phyloP scores from a whole-genome alignment of 768 basidiomycete species.

The Mrakia blollopis region DNA sequence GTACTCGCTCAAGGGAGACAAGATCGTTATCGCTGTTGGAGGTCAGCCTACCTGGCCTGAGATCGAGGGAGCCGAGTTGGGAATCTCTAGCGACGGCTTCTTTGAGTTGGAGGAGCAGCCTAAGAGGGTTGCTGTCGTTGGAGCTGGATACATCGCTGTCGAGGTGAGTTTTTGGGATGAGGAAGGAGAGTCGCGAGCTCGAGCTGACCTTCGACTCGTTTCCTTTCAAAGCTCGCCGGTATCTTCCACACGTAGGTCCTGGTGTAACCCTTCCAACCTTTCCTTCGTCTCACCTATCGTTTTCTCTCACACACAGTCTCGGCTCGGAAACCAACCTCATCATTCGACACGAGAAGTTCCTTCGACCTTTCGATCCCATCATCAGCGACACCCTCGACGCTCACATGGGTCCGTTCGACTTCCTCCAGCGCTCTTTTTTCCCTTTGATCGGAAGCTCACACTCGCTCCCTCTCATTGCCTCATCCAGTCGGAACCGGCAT shows the following conservation, averaged over 20 bases:
- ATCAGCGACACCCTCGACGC: conserved; percentile 77
- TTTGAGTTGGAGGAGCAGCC: conserved; percentile 88
- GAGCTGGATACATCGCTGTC: conserved; percentile 96
- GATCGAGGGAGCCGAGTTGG: conserved; percentile 79
- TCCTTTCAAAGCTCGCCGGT: conserved; percentile 61
- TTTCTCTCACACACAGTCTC: background rate
- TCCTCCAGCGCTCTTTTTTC: background rate
- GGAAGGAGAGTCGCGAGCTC: background rate
- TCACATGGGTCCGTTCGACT: conserved; percentile 59
- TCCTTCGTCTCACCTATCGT: conserved; percentile 48
- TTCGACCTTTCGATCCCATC: conserved; percentile 86
- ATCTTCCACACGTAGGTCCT: conserved; percentile 62
- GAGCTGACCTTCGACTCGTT: background rate
- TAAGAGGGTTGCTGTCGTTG: conserved; percentile 85
- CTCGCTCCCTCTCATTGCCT: background rate
- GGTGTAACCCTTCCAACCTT: no score
- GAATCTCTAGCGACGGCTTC: conserved; percentile 93
- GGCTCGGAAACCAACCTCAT: conserved; percentile 83
- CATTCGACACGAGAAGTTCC: conserved; percentile 81
- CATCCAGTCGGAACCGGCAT: conserved; percentile 75
- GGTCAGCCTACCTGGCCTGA: conserved; percentile 80
- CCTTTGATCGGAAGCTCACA: background rate
- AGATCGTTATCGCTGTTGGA: conserved; percentile 79
- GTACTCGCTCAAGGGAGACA: conserved; percentile 69
- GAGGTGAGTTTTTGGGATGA: conserved; percentile 47